Base-by-base conservation (phyloP, 2,329 filamentous ascomycete genomes). In the Escovopsis sp. region DNA sequence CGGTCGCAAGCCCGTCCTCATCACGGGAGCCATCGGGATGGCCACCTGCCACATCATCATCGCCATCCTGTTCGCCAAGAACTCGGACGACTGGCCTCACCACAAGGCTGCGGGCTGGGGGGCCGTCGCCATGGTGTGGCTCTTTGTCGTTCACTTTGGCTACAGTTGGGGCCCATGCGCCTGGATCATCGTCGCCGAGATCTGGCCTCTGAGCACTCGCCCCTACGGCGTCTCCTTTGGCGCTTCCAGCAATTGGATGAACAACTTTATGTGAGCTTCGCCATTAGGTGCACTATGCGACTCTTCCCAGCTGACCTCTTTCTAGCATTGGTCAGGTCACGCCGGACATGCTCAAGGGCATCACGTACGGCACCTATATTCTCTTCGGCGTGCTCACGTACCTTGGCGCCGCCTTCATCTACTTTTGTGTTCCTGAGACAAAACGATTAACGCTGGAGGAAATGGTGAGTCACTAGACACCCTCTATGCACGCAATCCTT, bases 141-240 rank as follows among this genome's bases (percentile, higher is more conserved):
- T 87, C 0, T 86, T 83, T 49, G 76, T 84, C 26, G 65, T 84
- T 28, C 73, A 82, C 58, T 87, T 87, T 53, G 83, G 79, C 28
- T 85, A 84, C 55, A 77, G 72, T 0, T 87, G 82, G 82, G 80
- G 81, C 0, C 82, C 81, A 3, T 80, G 76, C 51, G 73, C 77
- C 0, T 86, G 82, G 82, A 82, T 85, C 46, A 68, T 87, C 43
- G 72, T 85, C 1, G 74, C 80, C 2, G 82, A 86, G 59, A 75
- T 87, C 36, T 87, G 79, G 77, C 82, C 82, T 0, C 61, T 85
- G 5, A 78, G 73, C 45, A 77, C 76, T 9, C 71, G 81, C 2
- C 73, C 82, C 1, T 83, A 85, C 46, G 82, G 82, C 35, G 80
- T 82, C 11, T 70, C 81, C 0, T 63, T 87, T 0, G 81, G 79